Evolutionary conservation across 75 land plant species (phyloP).

Genomic region (Larix kaempferi): DNA sequence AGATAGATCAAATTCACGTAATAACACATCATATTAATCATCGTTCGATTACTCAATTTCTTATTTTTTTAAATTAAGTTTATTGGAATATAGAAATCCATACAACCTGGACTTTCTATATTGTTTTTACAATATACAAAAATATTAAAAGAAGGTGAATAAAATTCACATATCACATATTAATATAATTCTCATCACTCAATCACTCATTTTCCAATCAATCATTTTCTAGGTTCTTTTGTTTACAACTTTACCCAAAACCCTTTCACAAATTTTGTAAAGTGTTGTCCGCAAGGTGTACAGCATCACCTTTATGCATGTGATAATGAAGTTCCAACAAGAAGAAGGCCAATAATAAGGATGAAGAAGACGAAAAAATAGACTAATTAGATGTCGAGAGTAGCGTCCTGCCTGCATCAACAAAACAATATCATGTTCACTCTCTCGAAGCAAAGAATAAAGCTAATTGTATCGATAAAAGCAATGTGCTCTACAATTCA

Average conservation of each 20-base stretch:
- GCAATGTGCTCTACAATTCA: neutral
- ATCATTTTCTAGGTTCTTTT: neutral
- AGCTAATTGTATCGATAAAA: neutral
- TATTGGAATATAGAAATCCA: too few relatives aligned
- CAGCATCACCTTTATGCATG: constrained; percentile 44
- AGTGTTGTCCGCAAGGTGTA: constrained; percentile 14
- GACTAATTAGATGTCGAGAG: constrained; percentile 82
- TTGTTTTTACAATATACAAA: too few relatives aligned
- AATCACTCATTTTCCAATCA: neutral
- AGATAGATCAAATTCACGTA: too few relatives aligned
- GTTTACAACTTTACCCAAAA: neutral
- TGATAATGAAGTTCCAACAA: constrained; percentile 70
- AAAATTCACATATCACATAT: too few relatives aligned
- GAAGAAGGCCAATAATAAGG: constrained; percentile 98
- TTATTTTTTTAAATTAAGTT: too few relatives aligned
- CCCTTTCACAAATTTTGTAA: constrained; percentile 2
- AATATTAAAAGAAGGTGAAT: too few relatives aligned
- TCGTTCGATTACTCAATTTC: too few relatives aligned
- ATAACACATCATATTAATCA: too few relatives aligned
- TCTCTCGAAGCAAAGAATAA: neutral
- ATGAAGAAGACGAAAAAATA: constrained; percentile 83
- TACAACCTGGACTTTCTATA: too few relatives aligned
- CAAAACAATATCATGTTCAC: neutral
- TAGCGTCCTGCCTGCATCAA: constrained; percentile 76
- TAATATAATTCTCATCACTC: too few relatives aligned